Evolutionary conservation across 306 rosid species (phyloP), one percentile per base, ranked within the genome.

Genomic region (Sindora glabra): DNA sequence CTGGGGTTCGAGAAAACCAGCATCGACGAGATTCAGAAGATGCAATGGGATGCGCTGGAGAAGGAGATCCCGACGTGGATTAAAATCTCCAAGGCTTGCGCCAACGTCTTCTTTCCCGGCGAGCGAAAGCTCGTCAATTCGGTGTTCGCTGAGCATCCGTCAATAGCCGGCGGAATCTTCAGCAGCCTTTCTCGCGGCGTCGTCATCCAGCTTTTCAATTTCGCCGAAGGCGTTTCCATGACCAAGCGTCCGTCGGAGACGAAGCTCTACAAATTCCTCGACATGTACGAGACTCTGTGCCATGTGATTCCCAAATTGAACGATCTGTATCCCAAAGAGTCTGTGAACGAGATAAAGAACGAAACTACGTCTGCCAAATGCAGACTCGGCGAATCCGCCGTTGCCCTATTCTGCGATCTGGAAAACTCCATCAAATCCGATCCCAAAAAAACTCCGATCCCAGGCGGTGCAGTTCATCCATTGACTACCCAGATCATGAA

Each of bases 191-290:
- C 74, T 11, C 78, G 78, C 13, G 76, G 74, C 11, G 64, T 76
- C 0, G 74, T 77, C 38, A 71, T 81, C 1, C 88, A 75, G 22
- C 77, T 81, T 0, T 70, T 85, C 8, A 82, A 85, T 61, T 85
- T 85, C 29, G 82, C 81, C 0, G 86, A 79, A 54, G 89, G 83
- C 0, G 74, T 78, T 0, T 74, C 89, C 6, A 65, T 85, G 86
- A 71, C 86, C 2, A 85, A 74, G 21, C 86, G 86, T 6, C 74
- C 92, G 0, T 68, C 65, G 0, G 92, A 85, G 74, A n/a, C n/a
- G n/a, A 85, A 85, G 42, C 75, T 85, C 12, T 85, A 81, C 68
- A 85, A 85, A 56, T 48, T 74, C 19, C 80, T 85, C 0, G 92
- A 85, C 72, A 81, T 85, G 83, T 85, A 71, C 26, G 88, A 85